phyloP scores from a whole-genome alignment of 345 rosid species.

The Citrus trifoliata region DNA sequence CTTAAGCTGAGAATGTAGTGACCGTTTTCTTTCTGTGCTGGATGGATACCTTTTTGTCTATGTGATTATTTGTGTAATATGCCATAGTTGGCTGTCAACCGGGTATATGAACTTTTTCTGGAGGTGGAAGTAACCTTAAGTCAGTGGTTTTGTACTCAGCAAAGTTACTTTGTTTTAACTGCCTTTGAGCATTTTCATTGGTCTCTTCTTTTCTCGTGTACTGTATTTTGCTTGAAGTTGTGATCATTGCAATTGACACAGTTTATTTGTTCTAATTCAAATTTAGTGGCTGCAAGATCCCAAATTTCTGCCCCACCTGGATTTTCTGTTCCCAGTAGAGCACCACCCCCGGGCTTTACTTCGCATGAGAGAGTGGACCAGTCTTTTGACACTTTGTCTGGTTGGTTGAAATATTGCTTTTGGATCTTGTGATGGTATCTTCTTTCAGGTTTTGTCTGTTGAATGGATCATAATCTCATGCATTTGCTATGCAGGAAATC shows the following conservation, averaged over 20 bases:
- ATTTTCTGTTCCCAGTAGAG: constrained; percentile 70
- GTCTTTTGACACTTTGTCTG: constrained; percentile 42
- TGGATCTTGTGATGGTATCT: not conserved
- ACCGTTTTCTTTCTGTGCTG: not conserved
- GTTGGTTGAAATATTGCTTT: constrained; percentile 31
- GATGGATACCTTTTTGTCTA: not conserved
- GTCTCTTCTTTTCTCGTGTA: not conserved
- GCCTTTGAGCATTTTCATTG: not conserved
- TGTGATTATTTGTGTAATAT: not conserved
- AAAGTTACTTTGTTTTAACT: not conserved
- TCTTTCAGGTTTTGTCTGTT: not conserved
- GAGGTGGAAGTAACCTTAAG: not conserved
- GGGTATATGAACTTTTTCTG: not conserved
- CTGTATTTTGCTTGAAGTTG: not conserved
- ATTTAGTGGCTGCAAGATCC: constrained; percentile 45
- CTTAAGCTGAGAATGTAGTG: not conserved
- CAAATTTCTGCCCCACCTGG: constrained; percentile 89
- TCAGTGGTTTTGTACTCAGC: not conserved
- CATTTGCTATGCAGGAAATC: constrained; percentile 45
- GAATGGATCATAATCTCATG: not conserved
- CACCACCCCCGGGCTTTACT: constrained; percentile 95
- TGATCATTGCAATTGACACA: not conserved
- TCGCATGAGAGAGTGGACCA: constrained; percentile 55
- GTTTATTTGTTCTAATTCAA: not conserved
- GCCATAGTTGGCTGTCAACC: not conserved